These are phyloP conservation scores for Aureobasidium sp. DNA, from an alignment of 2,329 filamentous ascomycete species.

Conservation along the genomic window DNA sequence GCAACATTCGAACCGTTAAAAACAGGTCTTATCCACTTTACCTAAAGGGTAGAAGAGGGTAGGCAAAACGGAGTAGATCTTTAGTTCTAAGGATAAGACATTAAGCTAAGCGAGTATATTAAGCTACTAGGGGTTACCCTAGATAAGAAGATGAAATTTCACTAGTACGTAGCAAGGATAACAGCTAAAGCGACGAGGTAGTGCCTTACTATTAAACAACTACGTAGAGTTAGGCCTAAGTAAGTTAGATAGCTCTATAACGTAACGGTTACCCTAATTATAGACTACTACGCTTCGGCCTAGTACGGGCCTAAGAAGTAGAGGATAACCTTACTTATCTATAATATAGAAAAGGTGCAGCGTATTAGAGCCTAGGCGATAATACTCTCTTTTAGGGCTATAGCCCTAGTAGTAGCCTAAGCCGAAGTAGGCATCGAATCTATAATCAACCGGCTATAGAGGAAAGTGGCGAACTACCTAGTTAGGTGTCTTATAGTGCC, in stretches of 20 bases:
- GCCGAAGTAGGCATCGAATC: background rate
- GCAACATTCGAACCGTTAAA: too few relatives aligned
- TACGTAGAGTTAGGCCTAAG: background rate
- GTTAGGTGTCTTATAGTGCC: background rate
- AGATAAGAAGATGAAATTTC: background rate
- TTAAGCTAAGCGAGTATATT: background rate
- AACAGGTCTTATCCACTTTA: too few relatives aligned
- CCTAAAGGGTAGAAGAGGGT: too few relatives aligned
- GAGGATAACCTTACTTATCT: background rate
- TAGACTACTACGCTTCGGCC: background rate
- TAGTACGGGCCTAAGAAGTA: background rate
- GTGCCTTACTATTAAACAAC: background rate
- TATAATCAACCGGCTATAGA: background rate
- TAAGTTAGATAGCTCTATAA: background rate
- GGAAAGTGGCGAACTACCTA: background rate
- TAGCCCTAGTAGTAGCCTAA: background rate
- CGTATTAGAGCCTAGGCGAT: background rate
- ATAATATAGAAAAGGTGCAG: background rate
- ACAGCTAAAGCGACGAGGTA: background rate
- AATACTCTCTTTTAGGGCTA: background rate
- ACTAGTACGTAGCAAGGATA: background rate
- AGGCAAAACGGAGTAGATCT: too few relatives aligned
- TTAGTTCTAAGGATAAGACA: background rate
- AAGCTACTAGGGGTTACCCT: background rate
- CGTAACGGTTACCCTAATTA: background rate